phyloP scores from a whole-genome alignment of 2,329 filamentous ascomycete genomes.

The Plectosphaerella cucumerina region DNA sequence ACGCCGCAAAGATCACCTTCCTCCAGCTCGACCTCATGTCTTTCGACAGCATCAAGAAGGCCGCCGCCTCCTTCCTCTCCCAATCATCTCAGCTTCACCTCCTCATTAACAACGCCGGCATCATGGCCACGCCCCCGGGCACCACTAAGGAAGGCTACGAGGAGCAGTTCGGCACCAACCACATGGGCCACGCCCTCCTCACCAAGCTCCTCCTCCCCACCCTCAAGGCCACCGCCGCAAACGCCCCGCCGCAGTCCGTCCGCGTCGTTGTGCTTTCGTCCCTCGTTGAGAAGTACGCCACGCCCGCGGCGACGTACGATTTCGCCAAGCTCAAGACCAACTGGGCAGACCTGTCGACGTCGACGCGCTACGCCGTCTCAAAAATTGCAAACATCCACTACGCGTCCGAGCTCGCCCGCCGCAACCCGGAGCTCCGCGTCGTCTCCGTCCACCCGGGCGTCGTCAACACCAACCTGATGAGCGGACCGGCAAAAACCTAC shows the following conservation, averaged over 20 bases:
- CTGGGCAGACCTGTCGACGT: conserved; percentile 11
- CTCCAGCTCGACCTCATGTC: conserved; percentile 41
- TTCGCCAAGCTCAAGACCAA: conserved; percentile 22
- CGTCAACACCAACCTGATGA: conserved; percentile 22
- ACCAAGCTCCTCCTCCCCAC: conserved; percentile 28
- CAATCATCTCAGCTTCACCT: conserved; percentile 33
- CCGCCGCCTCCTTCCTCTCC: conserved; percentile 30
- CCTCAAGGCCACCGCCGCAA: conserved; percentile 18
- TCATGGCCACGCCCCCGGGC: conserved; percentile 29
- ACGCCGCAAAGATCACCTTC: conserved; percentile 17
- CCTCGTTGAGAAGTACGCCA: conserved; percentile 12
- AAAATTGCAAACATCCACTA: conserved; percentile 27
- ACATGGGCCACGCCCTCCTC: conserved; percentile 42
- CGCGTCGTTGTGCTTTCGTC: conserved; percentile 25
- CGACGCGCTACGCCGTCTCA: conserved; percentile 21
- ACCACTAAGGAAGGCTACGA: conserved; percentile 42
- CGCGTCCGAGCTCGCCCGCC: conserved; percentile 19
- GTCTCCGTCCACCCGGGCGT: conserved; percentile 22
- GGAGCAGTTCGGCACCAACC: conserved; percentile 42
- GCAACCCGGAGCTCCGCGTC: conserved; percentile 17
- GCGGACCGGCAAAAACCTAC: conserved; percentile 1
- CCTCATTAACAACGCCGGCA: conserved; percentile 41
- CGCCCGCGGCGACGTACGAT: conserved; percentile 17
- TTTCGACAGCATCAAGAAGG: conserved; percentile 35
- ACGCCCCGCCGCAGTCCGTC: conserved; percentile 15